These are phyloP conservation scores for Zygosaccharomyces sapae DNA, from an alignment of 1,139 yeast species.

Conservation along the genomic window DNA sequence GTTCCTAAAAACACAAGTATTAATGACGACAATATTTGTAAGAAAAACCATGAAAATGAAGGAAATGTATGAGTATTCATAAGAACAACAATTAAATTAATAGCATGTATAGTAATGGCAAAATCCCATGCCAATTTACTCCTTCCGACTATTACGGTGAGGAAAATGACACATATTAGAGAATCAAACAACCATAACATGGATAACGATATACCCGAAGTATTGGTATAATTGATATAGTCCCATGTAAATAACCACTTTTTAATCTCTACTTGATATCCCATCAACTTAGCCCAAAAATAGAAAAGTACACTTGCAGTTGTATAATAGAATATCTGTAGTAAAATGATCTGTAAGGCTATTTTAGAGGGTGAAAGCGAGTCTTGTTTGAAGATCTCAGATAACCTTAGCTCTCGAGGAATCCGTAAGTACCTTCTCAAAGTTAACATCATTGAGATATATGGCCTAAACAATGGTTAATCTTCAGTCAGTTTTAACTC, in stretches of 20 bases:
- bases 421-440: slow-evolving; percentile 32
- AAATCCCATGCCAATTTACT: slow-evolving; percentile 95
- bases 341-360: slow-evolving; percentile 52
- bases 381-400: slow-evolving; percentile 37
- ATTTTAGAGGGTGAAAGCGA: slow-evolving; percentile 43
- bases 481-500: background rate
- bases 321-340: slow-evolving; percentile 64
- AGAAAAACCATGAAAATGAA: slow-evolving; percentile 76
- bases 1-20: slow-evolving; percentile 77
- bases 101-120: slow-evolving; percentile 81
- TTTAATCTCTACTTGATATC: slow-evolving; percentile 52
- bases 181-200: slow-evolving; percentile 79
- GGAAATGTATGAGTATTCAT: slow-evolving; percentile 65
- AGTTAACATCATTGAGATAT: slow-evolving; percentile 19
- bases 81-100: slow-evolving; percentile 71
- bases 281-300: slow-evolving; percentile 54
- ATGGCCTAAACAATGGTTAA: background rate
- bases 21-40: slow-evolving; percentile 65
- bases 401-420: slow-evolving; percentile 31
- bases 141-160: slow-evolving; percentile 84
- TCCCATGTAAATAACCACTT: slow-evolving; percentile 83
- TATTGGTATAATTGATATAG: slow-evolving; percentile 65
- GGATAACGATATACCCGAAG: slow-evolving; percentile 72
- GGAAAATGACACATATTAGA: slow-evolving; percentile 69
- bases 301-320: slow-evolving; percentile 58